Conservation (phyloP, 1,284 basidiomycete genomes). For the Microbotryum silenes-acaulis region DNA sequence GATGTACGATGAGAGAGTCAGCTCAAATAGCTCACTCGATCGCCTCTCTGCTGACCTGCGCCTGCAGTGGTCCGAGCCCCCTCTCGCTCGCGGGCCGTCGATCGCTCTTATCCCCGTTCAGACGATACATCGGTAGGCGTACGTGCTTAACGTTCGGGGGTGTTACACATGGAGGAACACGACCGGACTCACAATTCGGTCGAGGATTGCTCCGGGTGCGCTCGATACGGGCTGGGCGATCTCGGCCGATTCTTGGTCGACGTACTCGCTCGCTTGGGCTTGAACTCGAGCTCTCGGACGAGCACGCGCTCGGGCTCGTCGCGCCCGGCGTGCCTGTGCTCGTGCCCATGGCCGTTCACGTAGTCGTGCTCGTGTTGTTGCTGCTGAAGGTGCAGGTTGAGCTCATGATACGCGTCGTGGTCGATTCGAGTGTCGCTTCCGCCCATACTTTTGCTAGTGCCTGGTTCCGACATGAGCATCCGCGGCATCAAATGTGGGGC, state of each 20-base stretch:
- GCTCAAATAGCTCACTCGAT: no score
- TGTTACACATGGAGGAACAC: no score
- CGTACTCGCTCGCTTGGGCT: conserved; percentile 13
- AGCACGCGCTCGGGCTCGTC: background rate
- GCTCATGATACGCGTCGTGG: no score
- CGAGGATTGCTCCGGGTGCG: conserved; percentile 7
- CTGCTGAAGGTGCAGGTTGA: no score
- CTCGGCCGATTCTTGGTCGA: conserved; percentile 17
- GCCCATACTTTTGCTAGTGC: no score
- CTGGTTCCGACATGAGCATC: no score
- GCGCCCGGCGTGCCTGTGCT: background rate
- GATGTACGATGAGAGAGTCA: no score
- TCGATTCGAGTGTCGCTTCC: no score
- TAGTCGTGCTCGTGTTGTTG: no score
- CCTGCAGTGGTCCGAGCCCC: no score
- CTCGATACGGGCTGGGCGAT: conserved; percentile 14
- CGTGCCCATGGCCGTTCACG: background rate
- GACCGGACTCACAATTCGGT: conserved; percentile 13
- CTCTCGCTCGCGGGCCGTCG: background rate
- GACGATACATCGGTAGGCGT: background rate
- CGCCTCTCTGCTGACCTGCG: background rate
- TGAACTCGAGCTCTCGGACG: background rate
- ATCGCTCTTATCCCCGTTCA: background rate
- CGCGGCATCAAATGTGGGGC: no score
- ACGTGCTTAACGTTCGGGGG: no score